Percentiles rank a stretch among this genome's conserved stretches.
Conservation (phyloP, 345 rosid genomes). For the Pelargonium nanum region DNA sequence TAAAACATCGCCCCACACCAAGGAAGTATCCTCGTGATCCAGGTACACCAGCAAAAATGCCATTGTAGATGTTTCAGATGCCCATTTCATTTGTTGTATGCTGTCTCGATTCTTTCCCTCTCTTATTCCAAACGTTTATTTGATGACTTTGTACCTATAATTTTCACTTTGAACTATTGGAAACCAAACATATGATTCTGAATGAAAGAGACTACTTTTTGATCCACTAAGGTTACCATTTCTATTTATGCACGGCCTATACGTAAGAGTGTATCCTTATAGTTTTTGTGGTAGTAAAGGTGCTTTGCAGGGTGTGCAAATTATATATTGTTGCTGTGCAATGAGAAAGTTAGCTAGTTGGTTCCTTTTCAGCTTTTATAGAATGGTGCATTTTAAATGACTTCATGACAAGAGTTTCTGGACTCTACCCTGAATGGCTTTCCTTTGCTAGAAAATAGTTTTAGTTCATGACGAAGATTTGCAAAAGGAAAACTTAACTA, state of each 20-base stretch:
- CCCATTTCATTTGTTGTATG: slow-evolving; percentile 3
- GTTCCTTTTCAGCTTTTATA: background rate
- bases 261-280: background rate
- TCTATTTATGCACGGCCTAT: background rate
- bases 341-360: background rate
- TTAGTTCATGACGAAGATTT: too few species aligned
- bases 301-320: background rate
- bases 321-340: background rate
- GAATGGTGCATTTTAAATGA: background rate
- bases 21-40: slow-evolving; percentile 68
- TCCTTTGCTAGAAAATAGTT: background rate
- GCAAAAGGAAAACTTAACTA: background rate
- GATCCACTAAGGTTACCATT: too few species aligned
- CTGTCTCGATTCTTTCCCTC: background rate
- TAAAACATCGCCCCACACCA: slow-evolving; percentile 54
- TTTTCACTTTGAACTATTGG: background rate
- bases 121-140: background rate
- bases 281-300: background rate
- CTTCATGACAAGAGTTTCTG: background rate
- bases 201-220: background rate
- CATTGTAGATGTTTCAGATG: slow-evolving; percentile 25
- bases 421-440: background rate
- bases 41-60: slow-evolving; percentile 72
- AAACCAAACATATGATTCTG: background rate
- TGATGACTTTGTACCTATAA: slow-evolving; percentile 2